Base-by-base conservation (phyloP, 2,329 filamentous ascomycete species). In the Cadophora gregata region DNA sequence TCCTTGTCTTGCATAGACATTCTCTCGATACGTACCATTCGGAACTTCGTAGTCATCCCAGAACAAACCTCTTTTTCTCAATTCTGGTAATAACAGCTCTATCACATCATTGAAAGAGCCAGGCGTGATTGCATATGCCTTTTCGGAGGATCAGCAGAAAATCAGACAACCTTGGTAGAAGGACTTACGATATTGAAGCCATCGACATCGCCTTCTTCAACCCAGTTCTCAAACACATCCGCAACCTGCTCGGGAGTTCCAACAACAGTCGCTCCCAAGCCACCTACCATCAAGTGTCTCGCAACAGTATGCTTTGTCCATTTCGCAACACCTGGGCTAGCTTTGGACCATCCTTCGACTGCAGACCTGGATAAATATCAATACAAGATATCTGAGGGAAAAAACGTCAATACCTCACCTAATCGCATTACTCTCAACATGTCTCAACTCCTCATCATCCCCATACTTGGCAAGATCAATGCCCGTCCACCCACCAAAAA, bases 231-330 rank as follows among this genome's bases (percentile, higher is more conserved):
- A 66, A 93, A 81, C 45, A 84, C 82, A 74, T 93, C 67, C 5
- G 63, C 67, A 3, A 68, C 59, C 12, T 63, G 63, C 2, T 31
- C 38, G 21, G 63, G 59, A 1, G 63, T 63, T 16, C 66, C 66
- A 21, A 65, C 55, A 21, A 51, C 36, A 1, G 61, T 63, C 1
- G 64, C 59, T 4, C 63, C 63, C 4, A 61, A n/a, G 12, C 63
- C 63, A 33, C 67, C 67, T 58, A 65, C 31, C 38, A 45, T 56
- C 62, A 92, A 85, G 69, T 91, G 87, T 72, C 90, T 83, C 0
- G 87, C 90, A 6, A 92, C 84, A 0, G 87, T 91, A 53, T 86
- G 81, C 77, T 91, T 92, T 0, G 90, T 92, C 90, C 90, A 93
- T 73, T 90, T 91, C 0, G 84, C 80, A 2, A 86, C 85, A 2